Evolutionary conservation across 768 basidiomycete genomes (phyloP).

Genomic region (Artomyces pyxidatus): DNA sequence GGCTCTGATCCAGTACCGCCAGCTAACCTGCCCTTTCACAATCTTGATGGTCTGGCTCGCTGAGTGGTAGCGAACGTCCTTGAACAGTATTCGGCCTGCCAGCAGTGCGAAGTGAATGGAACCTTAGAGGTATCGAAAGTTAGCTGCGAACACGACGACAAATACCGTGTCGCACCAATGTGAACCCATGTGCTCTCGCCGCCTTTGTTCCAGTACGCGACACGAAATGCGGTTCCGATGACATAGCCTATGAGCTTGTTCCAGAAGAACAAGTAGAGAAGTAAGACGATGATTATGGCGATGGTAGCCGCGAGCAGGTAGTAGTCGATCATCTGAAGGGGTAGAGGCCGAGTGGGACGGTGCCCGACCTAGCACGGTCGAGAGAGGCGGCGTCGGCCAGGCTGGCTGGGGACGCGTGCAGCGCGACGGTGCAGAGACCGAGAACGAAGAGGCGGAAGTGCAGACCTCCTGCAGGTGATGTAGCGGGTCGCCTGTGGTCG

Average conservation of each 20-base stretch:
- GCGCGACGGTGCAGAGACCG: background rate
- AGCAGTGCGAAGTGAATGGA: constrained; percentile 89
- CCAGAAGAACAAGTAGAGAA: constrained; percentile 87
- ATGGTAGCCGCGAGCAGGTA: constrained; percentile 59
- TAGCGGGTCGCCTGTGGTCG: background rate
- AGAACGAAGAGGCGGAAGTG: background rate
- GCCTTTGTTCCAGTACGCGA: constrained; percentile 71
- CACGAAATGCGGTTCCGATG: constrained; percentile 56
- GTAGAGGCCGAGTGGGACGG: no score
- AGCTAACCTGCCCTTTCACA: constrained; percentile 79
- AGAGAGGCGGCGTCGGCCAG: no score
- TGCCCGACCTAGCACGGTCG: no score
- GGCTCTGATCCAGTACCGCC: constrained; percentile 89
- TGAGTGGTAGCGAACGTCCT: constrained; percentile 84
- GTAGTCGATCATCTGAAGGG: constrained; percentile 43
- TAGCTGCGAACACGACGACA: background rate
- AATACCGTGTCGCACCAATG: constrained; percentile 46
- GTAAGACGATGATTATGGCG: constrained; percentile 42
- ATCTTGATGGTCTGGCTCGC: constrained; percentile 85
- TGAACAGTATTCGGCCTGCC: constrained; percentile 80
- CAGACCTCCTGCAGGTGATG: background rate
- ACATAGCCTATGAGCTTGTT: constrained; percentile 73
- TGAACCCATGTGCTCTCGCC: constrained; percentile 78
- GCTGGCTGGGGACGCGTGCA: no score
- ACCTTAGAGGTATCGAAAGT: constrained; percentile 35